These are phyloP conservation scores for Malbranchea zuffiana DNA, from an alignment of 2,329 filamentous ascomycete species.

Conservation along the genomic window DNA sequence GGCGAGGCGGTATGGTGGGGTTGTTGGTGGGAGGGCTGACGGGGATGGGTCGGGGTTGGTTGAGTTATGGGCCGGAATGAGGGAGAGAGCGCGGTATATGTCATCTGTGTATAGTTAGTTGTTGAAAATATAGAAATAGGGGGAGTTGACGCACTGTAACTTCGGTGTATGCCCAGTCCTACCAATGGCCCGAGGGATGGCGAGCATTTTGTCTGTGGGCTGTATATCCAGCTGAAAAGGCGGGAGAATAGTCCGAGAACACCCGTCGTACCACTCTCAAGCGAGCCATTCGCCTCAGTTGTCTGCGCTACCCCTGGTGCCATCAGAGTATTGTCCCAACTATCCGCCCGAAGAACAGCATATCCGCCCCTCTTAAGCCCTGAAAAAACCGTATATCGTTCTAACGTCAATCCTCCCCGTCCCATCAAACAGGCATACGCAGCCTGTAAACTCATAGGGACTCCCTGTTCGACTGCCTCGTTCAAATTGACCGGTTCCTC, in stretches of 20 bases:
- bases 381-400: constrained; percentile 79
- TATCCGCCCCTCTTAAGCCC: constrained; percentile 76
- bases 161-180: constrained; percentile 44
- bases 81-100: constrained; percentile 64
- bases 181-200: constrained; percentile 40
- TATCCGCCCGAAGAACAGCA: constrained; percentile 60
- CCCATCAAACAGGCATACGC: constrained; percentile 80
- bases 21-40: constrained; percentile 17
- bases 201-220: constrained; percentile 18
- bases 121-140: background rate
- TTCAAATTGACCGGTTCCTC: constrained; percentile 39
- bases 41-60: constrained; percentile 23
- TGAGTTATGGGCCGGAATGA: constrained; percentile 63
- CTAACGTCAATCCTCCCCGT: constrained; percentile 52
- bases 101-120: constrained; percentile 49
- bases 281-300: background rate
- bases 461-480: constrained; percentile 30
- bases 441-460: constrained; percentile 85
- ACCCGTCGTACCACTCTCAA: constrained; percentile 14
- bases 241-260: constrained; percentile 23
- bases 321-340: constrained; percentile 31
- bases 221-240: constrained; percentile 27
- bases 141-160: constrained; percentile 34
- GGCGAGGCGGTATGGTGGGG: constrained; percentile 53
- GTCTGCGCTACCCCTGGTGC: background rate